phyloP scores from a whole-genome alignment of 2,329 filamentous ascomycete genomes.

The Helotiales sp. region DNA sequence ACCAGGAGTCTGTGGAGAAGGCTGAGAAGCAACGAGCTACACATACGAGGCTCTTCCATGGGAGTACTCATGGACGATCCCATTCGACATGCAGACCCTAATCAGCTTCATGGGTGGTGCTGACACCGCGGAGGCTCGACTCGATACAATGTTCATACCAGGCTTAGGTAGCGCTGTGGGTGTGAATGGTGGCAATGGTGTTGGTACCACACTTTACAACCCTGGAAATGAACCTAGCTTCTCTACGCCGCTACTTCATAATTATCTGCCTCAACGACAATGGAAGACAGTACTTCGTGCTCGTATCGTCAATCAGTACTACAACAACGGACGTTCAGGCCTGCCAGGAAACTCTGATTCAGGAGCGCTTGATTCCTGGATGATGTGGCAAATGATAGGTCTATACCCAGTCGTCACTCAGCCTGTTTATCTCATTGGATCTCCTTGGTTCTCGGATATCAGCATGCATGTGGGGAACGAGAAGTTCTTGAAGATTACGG shows the following conservation, averaged over 20 bases:
- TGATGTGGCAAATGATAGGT: neutral
- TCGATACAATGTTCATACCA: conserved; percentile 44
- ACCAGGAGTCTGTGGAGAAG: neutral
- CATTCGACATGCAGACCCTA: conserved; percentile 56
- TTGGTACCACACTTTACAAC: neutral
- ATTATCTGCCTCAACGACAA: neutral
- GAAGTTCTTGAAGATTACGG: neutral
- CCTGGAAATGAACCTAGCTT: neutral
- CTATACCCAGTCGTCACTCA: neutral
- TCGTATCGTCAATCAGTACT: neutral
- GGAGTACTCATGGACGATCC: conserved; percentile 57
- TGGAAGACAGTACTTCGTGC: neutral
- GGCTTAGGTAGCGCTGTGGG: conserved; percentile 24
- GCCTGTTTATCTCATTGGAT: neutral
- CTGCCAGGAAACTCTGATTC: neutral
- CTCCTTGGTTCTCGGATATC: neutral
- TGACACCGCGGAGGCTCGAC: conserved; percentile 49
- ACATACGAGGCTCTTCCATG: conserved; percentile 2
- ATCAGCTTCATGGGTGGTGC: conserved; percentile 53
- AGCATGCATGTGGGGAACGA: neutral
- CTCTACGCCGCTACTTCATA: neutral
- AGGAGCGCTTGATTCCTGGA: neutral
- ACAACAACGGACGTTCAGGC: neutral
- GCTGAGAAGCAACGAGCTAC: neutral
- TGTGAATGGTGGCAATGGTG: neutral